phyloP scores from a whole-genome alignment of 805 yeast genomes.

The Metschnikowia anglica region DNA sequence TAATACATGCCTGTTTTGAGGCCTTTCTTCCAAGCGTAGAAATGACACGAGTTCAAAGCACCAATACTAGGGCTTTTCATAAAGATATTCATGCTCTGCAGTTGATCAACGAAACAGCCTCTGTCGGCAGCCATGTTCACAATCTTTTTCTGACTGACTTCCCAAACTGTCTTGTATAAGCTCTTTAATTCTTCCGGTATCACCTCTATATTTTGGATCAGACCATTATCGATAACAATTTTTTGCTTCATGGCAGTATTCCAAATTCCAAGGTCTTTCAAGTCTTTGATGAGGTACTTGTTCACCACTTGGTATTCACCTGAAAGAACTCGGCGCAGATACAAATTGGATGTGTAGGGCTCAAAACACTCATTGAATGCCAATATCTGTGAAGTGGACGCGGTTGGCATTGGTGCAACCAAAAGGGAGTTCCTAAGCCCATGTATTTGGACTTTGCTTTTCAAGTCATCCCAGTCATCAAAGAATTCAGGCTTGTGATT shows the following conservation, averaged over 20 bases:
- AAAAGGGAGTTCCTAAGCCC: constrained; percentile 87
- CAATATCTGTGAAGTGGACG: constrained; percentile 92
- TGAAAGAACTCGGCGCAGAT: constrained; percentile 84
- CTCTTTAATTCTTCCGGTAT: constrained; percentile 75
- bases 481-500: constrained; percentile 71
- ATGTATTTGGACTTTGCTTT: constrained; percentile 52
- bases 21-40: constrained; percentile 40
- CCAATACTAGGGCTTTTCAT: constrained; percentile 38
- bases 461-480: constrained; percentile 76
- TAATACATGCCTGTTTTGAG: constrained; percentile 43
- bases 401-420: constrained; percentile 97
- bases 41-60: constrained; percentile 45
- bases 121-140: constrained; percentile 86
- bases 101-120: constrained; percentile 63
- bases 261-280: constrained; percentile 84
- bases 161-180: constrained; percentile 96
- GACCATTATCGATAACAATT: constrained; percentile 76
- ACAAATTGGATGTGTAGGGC: constrained; percentile 91
- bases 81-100: constrained; percentile 45
- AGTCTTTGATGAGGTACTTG: constrained; percentile 77
- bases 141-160: constrained; percentile 78
- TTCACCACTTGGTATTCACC: constrained; percentile 95
- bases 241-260: constrained; percentile 71
- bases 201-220: constrained; percentile 70
- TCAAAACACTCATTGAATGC: constrained; percentile 96